These are phyloP conservation scores for Terfezia boudieri DNA, from an alignment of 495 filamentous ascomycete genomes.

Conservation along the genomic window DNA sequence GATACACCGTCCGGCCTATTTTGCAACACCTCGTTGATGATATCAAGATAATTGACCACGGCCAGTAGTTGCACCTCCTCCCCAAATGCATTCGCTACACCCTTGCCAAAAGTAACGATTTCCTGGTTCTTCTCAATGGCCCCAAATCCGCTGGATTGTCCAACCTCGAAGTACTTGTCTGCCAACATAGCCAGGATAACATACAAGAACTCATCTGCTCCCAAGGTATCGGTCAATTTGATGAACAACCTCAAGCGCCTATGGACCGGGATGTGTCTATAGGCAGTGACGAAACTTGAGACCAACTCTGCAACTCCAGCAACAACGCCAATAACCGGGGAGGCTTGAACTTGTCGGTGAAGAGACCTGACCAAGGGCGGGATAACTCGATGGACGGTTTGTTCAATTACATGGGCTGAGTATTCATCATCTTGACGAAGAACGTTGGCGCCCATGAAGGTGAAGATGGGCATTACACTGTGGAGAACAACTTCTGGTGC, in stretches of 20 bases:
- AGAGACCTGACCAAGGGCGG: conserved; percentile 75
- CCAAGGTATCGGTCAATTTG: conserved; percentile 59
- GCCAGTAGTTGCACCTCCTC: conserved; percentile 34
- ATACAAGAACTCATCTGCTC: conserved; percentile 58
- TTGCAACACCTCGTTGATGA: conserved; percentile 50
- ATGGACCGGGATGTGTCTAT: conserved; percentile 78
- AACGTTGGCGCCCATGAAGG: conserved; percentile 79
- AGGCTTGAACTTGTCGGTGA: conserved; percentile 29
- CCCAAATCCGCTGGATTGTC: conserved; percentile 6
- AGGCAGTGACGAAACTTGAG: conserved; percentile 79
- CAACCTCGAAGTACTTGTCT: conserved; percentile 31
- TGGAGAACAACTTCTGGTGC: conserved; percentile 77
- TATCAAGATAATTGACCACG: conserved; percentile 44
- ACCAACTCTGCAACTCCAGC: conserved; percentile 65
- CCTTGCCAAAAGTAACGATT: not conserved
- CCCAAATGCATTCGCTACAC: not conserved
- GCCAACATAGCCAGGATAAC: conserved; percentile 48
- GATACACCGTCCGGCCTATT: conserved; percentile 43
- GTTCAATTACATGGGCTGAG: conserved; percentile 75
- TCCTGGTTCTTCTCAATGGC: conserved; percentile 2
- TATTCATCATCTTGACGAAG: conserved; percentile 84
- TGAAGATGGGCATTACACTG: conserved; percentile 97
- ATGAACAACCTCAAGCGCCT: conserved; percentile 59
- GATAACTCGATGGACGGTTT: conserved; percentile 74
- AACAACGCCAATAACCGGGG: conserved; percentile 30